Evolutionary conservation across 2,329 filamentous ascomycete species (phyloP).

Genomic region (Lasiodiplodia gonubiensis): DNA sequence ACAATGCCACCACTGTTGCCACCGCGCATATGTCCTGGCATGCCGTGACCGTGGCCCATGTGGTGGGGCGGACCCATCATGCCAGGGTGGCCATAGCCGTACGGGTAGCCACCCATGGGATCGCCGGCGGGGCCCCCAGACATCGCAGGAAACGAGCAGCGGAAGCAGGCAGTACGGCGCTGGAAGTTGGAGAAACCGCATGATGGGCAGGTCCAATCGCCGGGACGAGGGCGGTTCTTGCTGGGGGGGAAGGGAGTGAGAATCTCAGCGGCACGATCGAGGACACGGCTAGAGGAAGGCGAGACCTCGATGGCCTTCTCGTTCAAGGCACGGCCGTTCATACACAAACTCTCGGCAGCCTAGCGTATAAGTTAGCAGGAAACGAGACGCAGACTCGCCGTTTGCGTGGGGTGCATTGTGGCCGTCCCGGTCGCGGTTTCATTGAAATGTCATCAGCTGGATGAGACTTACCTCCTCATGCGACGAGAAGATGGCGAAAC

Average conservation of each 20-base stretch:
- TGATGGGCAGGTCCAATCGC: slow-evolving; percentile 98
- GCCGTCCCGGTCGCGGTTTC: slow-evolving; percentile 7
- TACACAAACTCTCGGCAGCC: slow-evolving; percentile 97
- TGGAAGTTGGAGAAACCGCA: slow-evolving; percentile 99
- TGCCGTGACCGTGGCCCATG: slow-evolving; percentile 64
- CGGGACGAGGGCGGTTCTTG: slow-evolving; percentile 95
- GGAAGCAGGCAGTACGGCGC: slow-evolving; percentile 96
- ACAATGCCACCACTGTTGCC: slow-evolving; percentile 81
- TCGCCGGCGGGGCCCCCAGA: slow-evolving; percentile 74
- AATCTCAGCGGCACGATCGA: slow-evolving; percentile 94
- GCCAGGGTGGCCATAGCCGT: slow-evolving; percentile 67
- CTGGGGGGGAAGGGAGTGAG: slow-evolving; percentile 96
- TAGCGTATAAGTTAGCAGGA: slow-evolving; percentile 46
- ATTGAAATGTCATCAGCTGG: slow-evolving; percentile 8
- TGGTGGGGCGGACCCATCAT: slow-evolving; percentile 67
- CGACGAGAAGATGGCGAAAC: slow-evolving; percentile 97
- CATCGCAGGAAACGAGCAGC: slow-evolving; percentile 97
- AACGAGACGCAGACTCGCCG: not conserved
- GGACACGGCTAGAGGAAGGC: slow-evolving; percentile 92
- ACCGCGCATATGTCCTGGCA: slow-evolving; percentile 68
- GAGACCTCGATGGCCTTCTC: slow-evolving; percentile 99
- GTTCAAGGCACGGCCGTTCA: slow-evolving; percentile 97
- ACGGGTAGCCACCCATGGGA: slow-evolving; percentile 67
- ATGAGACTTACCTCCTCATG: slow-evolving; percentile 90
- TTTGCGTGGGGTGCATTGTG: not conserved